These are phyloP conservation scores for Candolleomyces efflorescens DNA, from an alignment of 768 basidiomycete species.

Conservation along the genomic window DNA sequence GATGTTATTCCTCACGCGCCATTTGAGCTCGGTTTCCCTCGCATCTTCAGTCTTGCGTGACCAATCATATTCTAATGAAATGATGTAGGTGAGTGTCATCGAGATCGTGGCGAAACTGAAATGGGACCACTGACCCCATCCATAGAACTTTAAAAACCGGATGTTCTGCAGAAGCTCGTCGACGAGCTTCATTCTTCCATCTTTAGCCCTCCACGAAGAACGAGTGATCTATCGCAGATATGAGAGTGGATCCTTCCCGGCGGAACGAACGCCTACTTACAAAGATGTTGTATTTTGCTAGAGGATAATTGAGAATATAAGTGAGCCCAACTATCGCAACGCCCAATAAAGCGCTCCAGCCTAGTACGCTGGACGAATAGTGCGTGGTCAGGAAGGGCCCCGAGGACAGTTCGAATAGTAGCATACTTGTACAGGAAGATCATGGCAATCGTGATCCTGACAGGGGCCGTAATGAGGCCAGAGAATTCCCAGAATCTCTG, in stretches of 20 bases:
- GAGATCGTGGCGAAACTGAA: neutral
- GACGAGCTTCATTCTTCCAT: slow-evolving; percentile 64
- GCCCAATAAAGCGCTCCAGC: slow-evolving; percentile 74
- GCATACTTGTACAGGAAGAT: slow-evolving; percentile 69
- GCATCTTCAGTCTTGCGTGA: slow-evolving; percentile 45
- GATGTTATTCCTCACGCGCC: slow-evolving; percentile 63
- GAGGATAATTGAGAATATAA: slow-evolving; percentile 60
- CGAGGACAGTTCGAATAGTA: neutral
- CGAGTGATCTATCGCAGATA: slow-evolving; percentile 42
- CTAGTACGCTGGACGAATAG: slow-evolving; percentile 49
- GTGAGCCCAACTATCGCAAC: slow-evolving; percentile 60
- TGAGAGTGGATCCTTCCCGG: neutral
- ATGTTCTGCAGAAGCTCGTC: slow-evolving; percentile 77
- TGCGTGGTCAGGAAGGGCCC: neutral
- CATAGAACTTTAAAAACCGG: slow-evolving; percentile 70
- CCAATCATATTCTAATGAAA: slow-evolving; percentile 58
- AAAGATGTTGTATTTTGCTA: slow-evolving; percentile 61
- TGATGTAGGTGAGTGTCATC: neutral
- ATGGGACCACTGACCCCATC: slow-evolving; percentile 52
- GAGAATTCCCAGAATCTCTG: slow-evolving; percentile 75
- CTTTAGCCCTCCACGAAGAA: slow-evolving; percentile 58
- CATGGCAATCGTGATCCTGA: slow-evolving; percentile 62
- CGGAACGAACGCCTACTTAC: slow-evolving; percentile 29
- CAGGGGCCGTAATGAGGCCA: slow-evolving; percentile 55
- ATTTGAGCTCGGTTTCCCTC: slow-evolving; percentile 59